Conservation (phyloP, 768 basidiomycete species). For the Russula griseocarnosa region DNA sequence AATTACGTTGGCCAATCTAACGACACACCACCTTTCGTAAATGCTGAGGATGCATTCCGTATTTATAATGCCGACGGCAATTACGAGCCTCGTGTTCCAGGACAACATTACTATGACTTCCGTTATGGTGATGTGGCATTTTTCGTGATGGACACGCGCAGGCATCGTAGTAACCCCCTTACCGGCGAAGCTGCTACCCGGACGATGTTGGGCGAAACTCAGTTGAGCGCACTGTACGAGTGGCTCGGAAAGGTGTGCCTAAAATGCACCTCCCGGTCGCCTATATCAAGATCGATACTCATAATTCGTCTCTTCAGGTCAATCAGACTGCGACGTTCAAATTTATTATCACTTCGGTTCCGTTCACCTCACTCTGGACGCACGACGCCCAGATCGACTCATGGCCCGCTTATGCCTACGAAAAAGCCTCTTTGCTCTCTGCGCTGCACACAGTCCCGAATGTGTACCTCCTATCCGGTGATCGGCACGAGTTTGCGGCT, state of each 20-base stretch:
- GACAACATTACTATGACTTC: conserved; percentile 56
- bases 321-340: conserved; percentile 73
- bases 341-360: conserved; percentile 70
- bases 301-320: conserved; percentile 38
- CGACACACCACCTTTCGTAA: conserved; percentile 52
- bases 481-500: conserved; percentile 76
- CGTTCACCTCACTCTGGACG: conserved; percentile 70
- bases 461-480: conserved; percentile 64
- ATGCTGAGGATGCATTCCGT: conserved; percentile 55
- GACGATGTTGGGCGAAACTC: conserved; percentile 68
- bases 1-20: conserved; percentile 59
- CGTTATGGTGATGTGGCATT: conserved; percentile 65
- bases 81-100: conserved; percentile 47
- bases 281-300: neutral
- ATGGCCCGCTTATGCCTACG: conserved; percentile 61
- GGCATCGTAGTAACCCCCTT: conserved; percentile 48
- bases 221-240: conserved; percentile 54
- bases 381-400: conserved; percentile 60
- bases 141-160: conserved; percentile 74
- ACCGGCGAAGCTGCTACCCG: conserved; percentile 39
- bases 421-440: conserved; percentile 55
- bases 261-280: neutral
- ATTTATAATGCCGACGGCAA: conserved; percentile 63
- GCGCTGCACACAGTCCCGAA: conserved; percentile 65
- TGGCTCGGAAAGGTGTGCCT: conserved; percentile 55